Conservation (phyloP, 2,329 filamentous ascomycete species). For the Botrytis deweyae region DNA sequence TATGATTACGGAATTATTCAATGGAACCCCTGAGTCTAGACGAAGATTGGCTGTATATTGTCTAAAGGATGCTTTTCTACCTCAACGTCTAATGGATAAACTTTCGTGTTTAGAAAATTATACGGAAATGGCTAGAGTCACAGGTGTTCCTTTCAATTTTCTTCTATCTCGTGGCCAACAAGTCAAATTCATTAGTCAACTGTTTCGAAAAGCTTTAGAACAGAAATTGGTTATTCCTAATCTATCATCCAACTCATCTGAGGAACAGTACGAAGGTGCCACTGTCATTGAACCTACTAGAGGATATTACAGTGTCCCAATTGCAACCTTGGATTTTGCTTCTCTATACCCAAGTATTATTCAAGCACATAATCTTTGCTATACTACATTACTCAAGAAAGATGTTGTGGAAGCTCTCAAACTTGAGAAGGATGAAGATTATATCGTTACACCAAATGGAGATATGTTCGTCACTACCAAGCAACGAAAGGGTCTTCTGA, state of each 20-base stretch:
- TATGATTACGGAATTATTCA: slow-evolving; percentile 98
- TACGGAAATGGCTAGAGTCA: slow-evolving; percentile 99
- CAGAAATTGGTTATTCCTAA: slow-evolving; percentile 95
- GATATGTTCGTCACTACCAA: slow-evolving; percentile 89
- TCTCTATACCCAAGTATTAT: slow-evolving; percentile 99
- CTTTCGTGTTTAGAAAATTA: slow-evolving; percentile 98
- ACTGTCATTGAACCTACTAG: slow-evolving; percentile 95
- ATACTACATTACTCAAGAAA: slow-evolving; percentile 87
- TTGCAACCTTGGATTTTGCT: slow-evolving; percentile 97
- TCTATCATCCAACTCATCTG: slow-evolving; percentile 64
- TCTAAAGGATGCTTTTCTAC: slow-evolving; percentile 94
- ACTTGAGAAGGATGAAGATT: slow-evolving; percentile 86
- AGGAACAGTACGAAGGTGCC: slow-evolving; percentile 95
- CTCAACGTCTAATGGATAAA: slow-evolving; percentile 93
- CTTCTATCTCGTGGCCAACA: slow-evolving; percentile 90
- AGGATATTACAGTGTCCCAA: slow-evolving; percentile 91
- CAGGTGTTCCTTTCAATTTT: slow-evolving; percentile 95
- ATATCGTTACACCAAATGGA: slow-evolving; percentile 92
- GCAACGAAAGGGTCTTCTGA: slow-evolving; percentile 84
- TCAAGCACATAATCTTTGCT: slow-evolving; percentile 97
- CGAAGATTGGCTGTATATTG: slow-evolving; percentile 93
- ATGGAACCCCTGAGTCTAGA: slow-evolving; percentile 89
- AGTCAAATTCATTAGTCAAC: slow-evolving; percentile 94
- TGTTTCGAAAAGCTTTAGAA: slow-evolving; percentile 92
- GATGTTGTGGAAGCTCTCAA: slow-evolving; percentile 71